Conservation (phyloP, 345 rosid species). For the Combretum micranthum region DNA sequence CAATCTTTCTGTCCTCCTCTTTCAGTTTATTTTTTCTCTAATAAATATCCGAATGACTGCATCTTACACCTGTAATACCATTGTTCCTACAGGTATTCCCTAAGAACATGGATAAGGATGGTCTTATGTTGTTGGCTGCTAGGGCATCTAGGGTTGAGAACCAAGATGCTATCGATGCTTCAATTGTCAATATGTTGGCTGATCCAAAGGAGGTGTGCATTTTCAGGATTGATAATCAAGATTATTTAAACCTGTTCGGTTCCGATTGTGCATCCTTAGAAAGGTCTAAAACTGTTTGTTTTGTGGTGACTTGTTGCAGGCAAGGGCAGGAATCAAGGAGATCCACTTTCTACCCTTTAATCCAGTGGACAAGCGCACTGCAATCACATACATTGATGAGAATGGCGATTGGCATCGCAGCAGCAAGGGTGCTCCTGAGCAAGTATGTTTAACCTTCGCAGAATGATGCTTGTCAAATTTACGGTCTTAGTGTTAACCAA, state of each 20-base stretch:
- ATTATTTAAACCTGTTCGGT: not conserved
- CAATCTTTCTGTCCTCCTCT: not conserved
- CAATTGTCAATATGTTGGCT: slow-evolving; percentile 76
- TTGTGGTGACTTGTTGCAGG: slow-evolving; percentile 25
- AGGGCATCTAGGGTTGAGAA: slow-evolving; percentile 90
- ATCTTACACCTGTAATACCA: not conserved
- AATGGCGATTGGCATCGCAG: slow-evolving; percentile 70
- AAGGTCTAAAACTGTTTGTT: not conserved
- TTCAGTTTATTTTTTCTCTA: not conserved
- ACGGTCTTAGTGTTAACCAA: not conserved
- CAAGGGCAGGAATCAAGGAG: slow-evolving; percentile 84
- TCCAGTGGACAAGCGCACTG: slow-evolving; percentile 91
- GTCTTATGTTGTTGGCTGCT: slow-evolving; percentile 57
- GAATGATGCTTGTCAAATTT: not conserved
- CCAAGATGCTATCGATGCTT: slow-evolving; percentile 96
- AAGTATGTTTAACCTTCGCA: slow-evolving; percentile 26
- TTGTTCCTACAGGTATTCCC: slow-evolving; percentile 42
- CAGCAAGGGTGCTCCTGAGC: slow-evolving; percentile 98
- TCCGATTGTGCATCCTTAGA: not conserved
- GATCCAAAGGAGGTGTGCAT: slow-evolving; percentile 64
- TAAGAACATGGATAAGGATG: slow-evolving; percentile 36
- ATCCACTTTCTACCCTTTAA: slow-evolving; percentile 92
- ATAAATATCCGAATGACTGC: not conserved
- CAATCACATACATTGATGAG: slow-evolving; percentile 69
- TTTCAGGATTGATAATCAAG: not conserved